Conservation (phyloP, 371 early-diverging fungal species). For the Syncephalastrum monosporum region DNA sequence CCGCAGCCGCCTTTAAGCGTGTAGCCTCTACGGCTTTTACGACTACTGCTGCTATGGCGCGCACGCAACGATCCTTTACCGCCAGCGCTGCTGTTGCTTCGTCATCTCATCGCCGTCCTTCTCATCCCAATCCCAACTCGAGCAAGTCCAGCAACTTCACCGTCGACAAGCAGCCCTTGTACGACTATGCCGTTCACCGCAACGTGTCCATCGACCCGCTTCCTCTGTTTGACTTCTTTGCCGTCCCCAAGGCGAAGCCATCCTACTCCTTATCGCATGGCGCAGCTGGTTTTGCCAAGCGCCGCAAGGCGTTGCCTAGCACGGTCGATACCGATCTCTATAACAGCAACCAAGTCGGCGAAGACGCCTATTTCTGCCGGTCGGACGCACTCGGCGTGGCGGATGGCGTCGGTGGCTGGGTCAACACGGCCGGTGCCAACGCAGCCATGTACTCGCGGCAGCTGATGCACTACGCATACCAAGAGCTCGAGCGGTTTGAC, state of each 20-base stretch:
- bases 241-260: conserved; percentile 41
- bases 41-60: no score
- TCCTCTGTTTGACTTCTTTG: conserved; percentile 31
- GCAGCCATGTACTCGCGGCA: conserved; percentile 87
- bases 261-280: conserved; percentile 66
- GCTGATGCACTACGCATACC: conserved; percentile 88
- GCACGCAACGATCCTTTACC: no score
- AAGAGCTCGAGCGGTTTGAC: conserved; percentile 78
- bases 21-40: no score
- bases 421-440: conserved; percentile 68
- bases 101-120: no score
- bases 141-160: no score
- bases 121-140: no score
- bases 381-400: conserved; percentile 80
- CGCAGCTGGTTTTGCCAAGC: conserved; percentile 76
- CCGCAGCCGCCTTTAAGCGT: no score
- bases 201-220: conserved; percentile 7
- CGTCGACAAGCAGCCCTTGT: background rate
- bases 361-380: conserved; percentile 79
- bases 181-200: conserved; percentile 14
- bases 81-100: no score
- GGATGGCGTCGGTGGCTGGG: conserved; percentile 87
- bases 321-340: conserved; percentile 57
- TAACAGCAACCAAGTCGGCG: conserved; percentile 74
- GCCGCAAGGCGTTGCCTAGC: conserved; percentile 28